Evolutionary conservation across 73 alveolate genomes (phyloP).

Genomic region (Loxodes magnus): DNA sequence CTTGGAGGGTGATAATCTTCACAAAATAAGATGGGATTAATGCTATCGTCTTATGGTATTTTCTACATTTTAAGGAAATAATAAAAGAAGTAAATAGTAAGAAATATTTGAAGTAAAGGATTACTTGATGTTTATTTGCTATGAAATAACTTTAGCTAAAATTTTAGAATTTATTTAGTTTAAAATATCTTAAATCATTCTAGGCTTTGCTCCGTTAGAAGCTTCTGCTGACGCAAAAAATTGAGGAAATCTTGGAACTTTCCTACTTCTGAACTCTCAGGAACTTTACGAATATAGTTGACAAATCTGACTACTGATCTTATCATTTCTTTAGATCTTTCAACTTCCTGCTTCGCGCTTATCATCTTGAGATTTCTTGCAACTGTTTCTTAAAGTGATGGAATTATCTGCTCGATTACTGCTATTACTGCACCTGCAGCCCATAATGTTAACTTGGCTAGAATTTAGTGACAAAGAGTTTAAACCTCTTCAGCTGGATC

Average conservation of each 20-base stretch:
- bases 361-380: conserved; percentile 24
- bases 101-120: too few relatives aligned
- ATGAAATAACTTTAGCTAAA: too few relatives aligned
- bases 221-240: not conserved
- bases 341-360: conserved; percentile 27
- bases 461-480: conserved; percentile 29
- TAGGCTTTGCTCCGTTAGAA: not conserved
- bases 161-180: too few relatives aligned
- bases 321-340: conserved; percentile 32
- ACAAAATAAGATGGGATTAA: too few relatives aligned
- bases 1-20: too few relatives aligned
- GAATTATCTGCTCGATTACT: conserved; percentile 22
- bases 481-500: conserved; percentile 58
- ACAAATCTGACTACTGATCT: conserved; percentile 48
- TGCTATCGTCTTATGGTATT: too few relatives aligned
- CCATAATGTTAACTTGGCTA: conserved; percentile 37
- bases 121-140: too few relatives aligned
- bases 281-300: conserved; percentile 21
- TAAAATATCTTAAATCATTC: not conserved
- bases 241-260: conserved; percentile 27
- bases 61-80: too few relatives aligned
- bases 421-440: conserved; percentile 50
- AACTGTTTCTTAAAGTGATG: conserved; percentile 28
- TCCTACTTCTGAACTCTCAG: conserved; percentile 27
- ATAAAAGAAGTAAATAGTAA: too few relatives aligned